phyloP scores from a whole-genome alignment of 306 rosid genomes.

The Begonia fuchsioides region DNA sequence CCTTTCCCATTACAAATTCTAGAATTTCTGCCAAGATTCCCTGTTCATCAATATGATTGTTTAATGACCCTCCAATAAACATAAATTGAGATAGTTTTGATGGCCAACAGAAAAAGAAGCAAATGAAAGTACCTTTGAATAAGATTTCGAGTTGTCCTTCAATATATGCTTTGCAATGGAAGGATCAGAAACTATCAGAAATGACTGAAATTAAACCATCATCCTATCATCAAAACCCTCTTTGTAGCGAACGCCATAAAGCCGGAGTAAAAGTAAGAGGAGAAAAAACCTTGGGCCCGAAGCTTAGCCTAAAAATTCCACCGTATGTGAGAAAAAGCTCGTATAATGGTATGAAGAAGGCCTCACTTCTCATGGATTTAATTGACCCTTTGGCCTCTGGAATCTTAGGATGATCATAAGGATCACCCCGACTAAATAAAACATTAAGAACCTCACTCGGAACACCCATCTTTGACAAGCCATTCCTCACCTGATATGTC shows the following conservation, averaged over 20 bases:
- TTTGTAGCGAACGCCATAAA: not conserved
- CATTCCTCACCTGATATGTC: slow-evolving; percentile 33
- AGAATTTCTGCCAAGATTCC: slow-evolving; percentile 97
- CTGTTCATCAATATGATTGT: slow-evolving; percentile 29
- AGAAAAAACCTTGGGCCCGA: slow-evolving; percentile 92
- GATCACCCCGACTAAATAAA: slow-evolving; percentile 35
- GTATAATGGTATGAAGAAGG: slow-evolving; percentile 82
- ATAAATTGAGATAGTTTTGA: slow-evolving; percentile 3
- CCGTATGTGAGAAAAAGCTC: slow-evolving; percentile 85
- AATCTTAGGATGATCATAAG: slow-evolving; percentile 26
- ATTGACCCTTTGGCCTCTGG: slow-evolving; percentile 84
- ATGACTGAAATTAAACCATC: slow-evolving; percentile 43
- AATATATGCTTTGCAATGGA: slow-evolving; percentile 79
- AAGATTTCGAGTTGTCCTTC: slow-evolving; percentile 78
- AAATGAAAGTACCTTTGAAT: slow-evolving; percentile 60
- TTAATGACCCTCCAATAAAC: not conserved
- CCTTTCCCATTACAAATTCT: slow-evolving; percentile 94
- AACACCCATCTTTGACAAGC: slow-evolving; percentile 59
- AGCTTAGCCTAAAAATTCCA: slow-evolving; percentile 70
- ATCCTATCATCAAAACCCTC: not conserved
- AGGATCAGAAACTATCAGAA: slow-evolving; percentile 90
- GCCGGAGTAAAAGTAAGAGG: too few species aligned
- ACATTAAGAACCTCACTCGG: slow-evolving; percentile 41
- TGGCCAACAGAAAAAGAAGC: slow-evolving; percentile 1
- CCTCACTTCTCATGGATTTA: slow-evolving; percentile 53